Base-by-base conservation (phyloP, 2,329 filamentous ascomycete genomes). In the Pyrenophora teres region DNA sequence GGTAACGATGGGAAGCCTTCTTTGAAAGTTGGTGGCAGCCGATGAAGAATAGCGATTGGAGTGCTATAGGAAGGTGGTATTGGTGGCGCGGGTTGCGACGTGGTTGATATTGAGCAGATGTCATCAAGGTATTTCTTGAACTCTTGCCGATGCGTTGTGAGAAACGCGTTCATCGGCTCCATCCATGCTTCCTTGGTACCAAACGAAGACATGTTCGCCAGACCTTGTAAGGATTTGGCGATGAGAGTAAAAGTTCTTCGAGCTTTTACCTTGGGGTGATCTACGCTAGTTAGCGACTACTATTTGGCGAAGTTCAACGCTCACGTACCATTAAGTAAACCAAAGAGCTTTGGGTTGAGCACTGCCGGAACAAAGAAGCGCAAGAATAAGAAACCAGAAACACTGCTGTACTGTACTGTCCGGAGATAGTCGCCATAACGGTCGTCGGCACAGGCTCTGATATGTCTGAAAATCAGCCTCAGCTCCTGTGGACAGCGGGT, bases 131-230 rank as follows among this genome's bases (percentile, higher is more conserved):
- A 97, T 40, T 87, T 83, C 71, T 92, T 95, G 74, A 97, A 91
- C 33, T 89, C 84, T 63, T 87, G 82, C 16, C 92, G 85, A 66
- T 96, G 87, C 1, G 84, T 80, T 7, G 81, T 82, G 40, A 97
- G 78, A 64, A 97, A 97, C 37, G 83, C 84, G 69, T 97, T 97
- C 93, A 97, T 97, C 0, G 92, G 92, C 75, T 96, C 92, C 92
- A 97, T 97, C 91, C 92, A 97, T n/a, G 88, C 86, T 73, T 97
- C 93, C 70, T 96, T 96, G 68, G 89, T 92, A 35, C 93, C 93
- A 69, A 97, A 97, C 0, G 86, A 91, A 2, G 90, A 90, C 75
- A 97, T 82, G 70, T 97, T 97, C 15, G 92, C 91, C 52, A 97
- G 81, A 13, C 91, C 92, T 74, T 97, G 92, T 7, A 97, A 78